Evolutionary conservation across 192 early-diverging fungal genomes (phyloP).

Genomic region (Backusella parvicylindrica): DNA sequence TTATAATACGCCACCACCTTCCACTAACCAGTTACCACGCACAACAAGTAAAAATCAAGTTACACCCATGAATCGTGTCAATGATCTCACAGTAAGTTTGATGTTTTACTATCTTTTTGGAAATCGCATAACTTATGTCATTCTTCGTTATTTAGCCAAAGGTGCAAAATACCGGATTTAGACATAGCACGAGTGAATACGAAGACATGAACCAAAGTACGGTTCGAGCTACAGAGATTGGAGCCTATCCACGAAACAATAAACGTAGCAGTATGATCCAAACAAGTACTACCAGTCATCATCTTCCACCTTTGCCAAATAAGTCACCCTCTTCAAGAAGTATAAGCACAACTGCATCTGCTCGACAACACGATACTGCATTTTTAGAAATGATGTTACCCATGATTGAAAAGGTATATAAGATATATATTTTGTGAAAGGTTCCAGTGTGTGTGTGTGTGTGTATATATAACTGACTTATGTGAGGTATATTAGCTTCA

Average conservation of each 20-base stretch:
- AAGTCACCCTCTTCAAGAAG: conserved; percentile 20
- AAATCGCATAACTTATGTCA: not conserved
- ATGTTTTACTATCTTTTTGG: too few relatives aligned
- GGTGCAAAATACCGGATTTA: conserved; percentile 15
- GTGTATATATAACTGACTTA: not conserved
- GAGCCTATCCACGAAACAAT: not conserved
- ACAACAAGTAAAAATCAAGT: conserved; percentile 18
- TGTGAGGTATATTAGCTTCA: conserved; percentile 22
- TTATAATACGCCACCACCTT: not conserved
- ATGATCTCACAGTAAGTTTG: conserved; percentile 25
- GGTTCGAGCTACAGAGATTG: conserved; percentile 25
- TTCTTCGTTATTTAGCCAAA: not conserved
- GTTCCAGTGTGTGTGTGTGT: not conserved
- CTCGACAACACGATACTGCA: not conserved
- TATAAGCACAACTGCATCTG: not conserved
- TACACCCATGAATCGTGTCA: conserved; percentile 7
- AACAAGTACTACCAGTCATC: not conserved
- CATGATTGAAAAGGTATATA: not conserved
- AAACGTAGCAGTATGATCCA: conserved; percentile 5
- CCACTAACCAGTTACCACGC: not conserved
- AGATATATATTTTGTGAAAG: not conserved
- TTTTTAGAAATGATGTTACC: conserved; percentile 6
- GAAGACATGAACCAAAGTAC: conserved; percentile 27
- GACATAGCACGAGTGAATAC: conserved; percentile 17
- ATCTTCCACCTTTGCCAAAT: not conserved